Conservation (phyloP, 805 yeast species). For the Candida patagonica region DNA sequence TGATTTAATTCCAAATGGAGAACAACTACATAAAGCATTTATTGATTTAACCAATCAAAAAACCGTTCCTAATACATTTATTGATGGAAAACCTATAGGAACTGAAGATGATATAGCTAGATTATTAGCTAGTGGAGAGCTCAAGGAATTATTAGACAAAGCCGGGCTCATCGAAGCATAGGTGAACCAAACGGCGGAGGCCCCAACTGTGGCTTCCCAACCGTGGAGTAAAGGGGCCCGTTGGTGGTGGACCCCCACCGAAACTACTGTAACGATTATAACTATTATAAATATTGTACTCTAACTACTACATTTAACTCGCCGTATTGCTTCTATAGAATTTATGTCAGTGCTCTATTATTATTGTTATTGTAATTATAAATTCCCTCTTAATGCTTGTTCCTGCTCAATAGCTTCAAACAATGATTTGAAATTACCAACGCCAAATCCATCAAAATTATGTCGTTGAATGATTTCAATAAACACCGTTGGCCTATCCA, state of each 20-base stretch:
- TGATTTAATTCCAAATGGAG: slow-evolving; percentile 47
- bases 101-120: slow-evolving; percentile 33
- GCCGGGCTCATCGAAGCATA: slow-evolving; percentile 19
- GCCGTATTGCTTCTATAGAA: slow-evolving; percentile 10
- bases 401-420: slow-evolving; percentile 77
- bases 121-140: slow-evolving; percentile 15
- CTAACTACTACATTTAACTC: too few species aligned
- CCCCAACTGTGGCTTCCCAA: too few species aligned
- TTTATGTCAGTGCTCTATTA: neutral
- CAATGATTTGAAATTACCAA: slow-evolving; percentile 76
- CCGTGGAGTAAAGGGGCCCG: too few species aligned
- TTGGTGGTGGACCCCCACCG: too few species aligned
- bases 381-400: slow-evolving; percentile 61
- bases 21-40: slow-evolving; percentile 44
- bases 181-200: neutral
- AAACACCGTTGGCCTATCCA: slow-evolving; percentile 74
- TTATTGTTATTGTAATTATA: slow-evolving; percentile 8
- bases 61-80: slow-evolving; percentile 64
- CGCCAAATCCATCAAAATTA: slow-evolving; percentile 80
- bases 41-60: slow-evolving; percentile 47
- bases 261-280: too few species aligned
- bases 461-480: slow-evolving; percentile 72
- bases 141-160: slow-evolving; percentile 10
- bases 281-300: too few species aligned
- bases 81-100: slow-evolving; percentile 51